phyloP scores from a whole-genome alignment of 345 rosid genomes.

The Brassica napus region DNA sequence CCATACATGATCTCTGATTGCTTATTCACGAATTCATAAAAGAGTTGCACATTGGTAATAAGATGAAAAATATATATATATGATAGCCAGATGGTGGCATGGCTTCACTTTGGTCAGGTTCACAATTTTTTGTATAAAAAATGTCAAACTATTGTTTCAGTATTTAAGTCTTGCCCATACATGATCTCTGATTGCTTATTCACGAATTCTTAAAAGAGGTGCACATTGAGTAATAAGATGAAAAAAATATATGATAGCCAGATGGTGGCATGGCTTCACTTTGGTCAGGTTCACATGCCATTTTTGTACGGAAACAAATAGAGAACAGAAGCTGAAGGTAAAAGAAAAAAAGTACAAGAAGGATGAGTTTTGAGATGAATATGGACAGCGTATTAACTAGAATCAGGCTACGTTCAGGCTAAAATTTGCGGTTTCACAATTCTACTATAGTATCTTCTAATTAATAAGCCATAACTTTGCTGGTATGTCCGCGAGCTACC shows the following conservation, averaged over 20 bases:
- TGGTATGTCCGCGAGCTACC: background rate
- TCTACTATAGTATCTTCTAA: background rate
- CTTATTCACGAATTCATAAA: background rate
- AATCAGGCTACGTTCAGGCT: background rate
- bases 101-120: background rate
- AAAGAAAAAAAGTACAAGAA: background rate
- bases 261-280: background rate
- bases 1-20: background rate
- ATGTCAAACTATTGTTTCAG: background rate
- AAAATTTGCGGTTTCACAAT: background rate
- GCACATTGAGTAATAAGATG: background rate
- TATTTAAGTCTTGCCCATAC: background rate
- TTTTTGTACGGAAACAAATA: background rate
- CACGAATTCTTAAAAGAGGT: background rate
- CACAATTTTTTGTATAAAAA: background rate
- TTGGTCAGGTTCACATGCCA: background rate
- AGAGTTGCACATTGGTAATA: background rate
- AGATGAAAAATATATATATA: background rate
- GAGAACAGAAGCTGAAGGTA: constrained; percentile 6
- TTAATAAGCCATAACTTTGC: background rate
- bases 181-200: background rate
- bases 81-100: background rate
- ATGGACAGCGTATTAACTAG: background rate
- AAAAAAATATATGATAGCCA: background rate
- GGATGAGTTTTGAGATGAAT: background rate